Conservation (phyloP, 768 basidiomycete genomes). For the Pisolithus microcarpus region DNA sequence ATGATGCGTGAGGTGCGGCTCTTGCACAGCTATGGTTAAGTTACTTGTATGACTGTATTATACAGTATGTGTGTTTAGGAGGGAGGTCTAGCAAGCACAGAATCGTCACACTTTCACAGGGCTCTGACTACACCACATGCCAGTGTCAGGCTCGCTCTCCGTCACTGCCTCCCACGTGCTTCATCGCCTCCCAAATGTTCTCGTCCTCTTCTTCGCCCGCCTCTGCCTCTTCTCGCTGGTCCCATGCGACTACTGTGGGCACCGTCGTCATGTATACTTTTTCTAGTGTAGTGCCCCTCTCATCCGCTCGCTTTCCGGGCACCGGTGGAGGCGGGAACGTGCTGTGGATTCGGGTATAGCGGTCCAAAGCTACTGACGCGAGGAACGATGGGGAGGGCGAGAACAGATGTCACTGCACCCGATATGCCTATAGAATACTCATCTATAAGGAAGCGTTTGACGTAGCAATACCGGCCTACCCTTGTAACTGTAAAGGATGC, state of each 20-base stretch:
- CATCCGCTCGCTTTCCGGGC: slow-evolving; percentile 44
- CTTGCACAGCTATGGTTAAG: no score
- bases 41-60: no score
- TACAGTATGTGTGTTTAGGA: neutral
- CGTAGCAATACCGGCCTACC: slow-evolving; percentile 30
- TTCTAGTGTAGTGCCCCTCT: slow-evolving; percentile 53
- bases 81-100: no score
- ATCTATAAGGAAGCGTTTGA: slow-evolving; percentile 2
- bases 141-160: slow-evolving; percentile 15
- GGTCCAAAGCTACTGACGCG: slow-evolving; percentile 60
- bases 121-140: neutral
- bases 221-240: slow-evolving; percentile 26
- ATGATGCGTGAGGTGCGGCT: no score
- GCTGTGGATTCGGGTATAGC: slow-evolving; percentile 65
- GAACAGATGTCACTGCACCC: slow-evolving; percentile 60
- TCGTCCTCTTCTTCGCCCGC: slow-evolving; percentile 33
- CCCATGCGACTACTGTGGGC: slow-evolving; percentile 64
- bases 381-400: slow-evolving; percentile 48
- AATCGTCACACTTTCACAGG: no score
- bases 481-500: slow-evolving; percentile 59
- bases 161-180: slow-evolving; percentile 39
- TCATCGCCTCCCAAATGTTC: slow-evolving; percentile 65
- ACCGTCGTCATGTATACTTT: slow-evolving; percentile 56
- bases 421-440: slow-evolving; percentile 47
- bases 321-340: slow-evolving; percentile 44